These are phyloP conservation scores for Lasiosphaeria miniovina DNA, from an alignment of 495 filamentous ascomycete species.

Conservation along the genomic window DNA sequence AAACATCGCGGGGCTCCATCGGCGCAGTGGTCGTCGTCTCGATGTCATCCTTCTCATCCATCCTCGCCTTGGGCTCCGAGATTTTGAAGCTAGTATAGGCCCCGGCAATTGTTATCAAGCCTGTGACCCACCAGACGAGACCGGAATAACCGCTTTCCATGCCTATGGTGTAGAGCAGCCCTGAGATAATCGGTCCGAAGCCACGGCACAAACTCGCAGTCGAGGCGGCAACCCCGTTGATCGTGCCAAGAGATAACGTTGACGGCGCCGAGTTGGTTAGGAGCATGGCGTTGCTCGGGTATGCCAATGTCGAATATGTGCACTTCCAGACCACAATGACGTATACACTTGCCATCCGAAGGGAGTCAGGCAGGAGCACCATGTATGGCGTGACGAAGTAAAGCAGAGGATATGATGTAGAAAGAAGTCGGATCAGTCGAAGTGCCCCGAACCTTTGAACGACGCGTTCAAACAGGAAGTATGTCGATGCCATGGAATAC, in stretches of 20 bases:
- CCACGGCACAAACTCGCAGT: conserved; percentile 83
- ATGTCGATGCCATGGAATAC: conserved; percentile 80
- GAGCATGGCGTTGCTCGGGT: conserved; percentile 81
- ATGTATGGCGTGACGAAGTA: conserved; percentile 89
- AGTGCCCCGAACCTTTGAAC: conserved; percentile 70
- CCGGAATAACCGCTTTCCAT: conserved; percentile 76
- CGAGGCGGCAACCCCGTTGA: conserved; percentile 91
- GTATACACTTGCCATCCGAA: conserved; percentile 72
- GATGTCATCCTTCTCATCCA: conserved; percentile 32
- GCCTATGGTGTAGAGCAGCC: conserved; percentile 77
- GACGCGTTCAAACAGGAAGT: conserved; percentile 76
- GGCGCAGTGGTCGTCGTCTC: conserved; percentile 10
- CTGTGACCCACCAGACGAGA: conserved; percentile 88
- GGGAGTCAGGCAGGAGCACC: conserved; percentile 67
- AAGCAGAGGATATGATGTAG: conserved; percentile 79
- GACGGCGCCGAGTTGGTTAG: conserved; percentile 80
- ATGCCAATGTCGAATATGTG: conserved; percentile 78
- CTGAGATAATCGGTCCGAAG: conserved; percentile 84
- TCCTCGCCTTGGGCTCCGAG: conserved; percentile 40
- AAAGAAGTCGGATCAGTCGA: conserved; percentile 73
- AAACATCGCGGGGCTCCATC: conserved; percentile 1
- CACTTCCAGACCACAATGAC: conserved; percentile 81
- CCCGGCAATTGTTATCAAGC: conserved; percentile 69
- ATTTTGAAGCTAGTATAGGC: conserved; percentile 54
- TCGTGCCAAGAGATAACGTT: conserved; percentile 74